Evolutionary conservation across 2,329 filamentous ascomycete genomes (phyloP), one percentile per base, ranked within the genome.

Genomic region (Talaromyces sp.): DNA sequence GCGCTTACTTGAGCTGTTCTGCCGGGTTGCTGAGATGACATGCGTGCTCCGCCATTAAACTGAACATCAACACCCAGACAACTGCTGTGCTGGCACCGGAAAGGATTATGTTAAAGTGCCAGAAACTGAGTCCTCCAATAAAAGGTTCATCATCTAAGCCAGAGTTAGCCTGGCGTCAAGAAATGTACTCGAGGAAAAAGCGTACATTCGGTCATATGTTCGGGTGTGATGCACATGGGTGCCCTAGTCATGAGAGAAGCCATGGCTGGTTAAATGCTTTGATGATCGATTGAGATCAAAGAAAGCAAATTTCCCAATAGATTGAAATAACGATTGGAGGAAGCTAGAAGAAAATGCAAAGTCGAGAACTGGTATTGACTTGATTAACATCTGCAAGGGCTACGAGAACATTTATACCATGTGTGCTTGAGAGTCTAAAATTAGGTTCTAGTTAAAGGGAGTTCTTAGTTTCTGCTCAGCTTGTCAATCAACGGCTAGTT

Each of bases 1-100:
- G n/a, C n/a, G 38, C 55, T 56, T 56, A 56, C 55, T 56, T 56
- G 21, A 58, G 26, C 43, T 58, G 55, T 29, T 51, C 10, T n/a
- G 17, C 21, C 11, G 55, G 55, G 21, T 51, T 58, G 29, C 35
- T 51, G 11, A 58, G 43, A 51, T 58, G 55, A 19, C 55, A 58
- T 11, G 55, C 55, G 21, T 58, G 55, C 55, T 58, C 55, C 10
- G 24, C 26, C 46, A 58, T 51, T 38, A 58, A 24, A 35, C 5
- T 24, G 14, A 38, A 8, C 19, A 51, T 51, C 29, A 58, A 38
- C 17, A 38, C 8, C 2, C 26, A 35, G 27, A 35, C n/a, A 46
- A 58, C 19, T 7, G 21, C 10, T 26, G 55, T 58, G 27, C 27
- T 50, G 26, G 41, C 19, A 7, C 43, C 55, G n/a, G 55, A 58